These are phyloP conservation scores for Moesziomyces parantarcticus DNA, from an alignment of 1,284 basidiomycete species.

Conservation along the genomic window DNA sequence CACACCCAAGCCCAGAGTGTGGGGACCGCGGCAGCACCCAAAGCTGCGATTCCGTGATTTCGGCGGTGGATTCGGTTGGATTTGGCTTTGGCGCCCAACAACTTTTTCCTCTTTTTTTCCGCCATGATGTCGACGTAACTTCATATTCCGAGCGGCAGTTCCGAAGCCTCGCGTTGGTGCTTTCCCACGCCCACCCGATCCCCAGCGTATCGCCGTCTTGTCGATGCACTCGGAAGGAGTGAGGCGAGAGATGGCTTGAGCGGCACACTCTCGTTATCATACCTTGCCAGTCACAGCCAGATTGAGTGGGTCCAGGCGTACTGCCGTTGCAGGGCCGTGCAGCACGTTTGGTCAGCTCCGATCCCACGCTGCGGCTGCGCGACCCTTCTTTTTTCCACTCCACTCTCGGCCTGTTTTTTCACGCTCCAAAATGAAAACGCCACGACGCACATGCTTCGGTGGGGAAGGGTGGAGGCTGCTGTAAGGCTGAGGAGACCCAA, in stretches of 20 bases:
- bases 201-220: background rate
- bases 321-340: no score
- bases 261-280: no score
- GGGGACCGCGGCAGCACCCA: background rate
- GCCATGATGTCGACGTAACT: no score
- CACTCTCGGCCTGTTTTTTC: background rate
- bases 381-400: no score
- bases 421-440: constrained; percentile 10
- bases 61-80: background rate
- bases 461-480: constrained; percentile 10
- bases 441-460: background rate
- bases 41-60: background rate
- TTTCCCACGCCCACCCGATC: background rate
- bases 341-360: no score
- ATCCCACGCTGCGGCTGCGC: background rate
- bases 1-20: background rate
- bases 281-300: no score
- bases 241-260: no score
- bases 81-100: background rate
- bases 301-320: no score
- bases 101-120: background rate
- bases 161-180: no score
- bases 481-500: no score
- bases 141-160: background rate
- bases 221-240: no score